phyloP scores from a whole-genome alignment of 345 rosid species.

The Ceriops decandra region DNA sequence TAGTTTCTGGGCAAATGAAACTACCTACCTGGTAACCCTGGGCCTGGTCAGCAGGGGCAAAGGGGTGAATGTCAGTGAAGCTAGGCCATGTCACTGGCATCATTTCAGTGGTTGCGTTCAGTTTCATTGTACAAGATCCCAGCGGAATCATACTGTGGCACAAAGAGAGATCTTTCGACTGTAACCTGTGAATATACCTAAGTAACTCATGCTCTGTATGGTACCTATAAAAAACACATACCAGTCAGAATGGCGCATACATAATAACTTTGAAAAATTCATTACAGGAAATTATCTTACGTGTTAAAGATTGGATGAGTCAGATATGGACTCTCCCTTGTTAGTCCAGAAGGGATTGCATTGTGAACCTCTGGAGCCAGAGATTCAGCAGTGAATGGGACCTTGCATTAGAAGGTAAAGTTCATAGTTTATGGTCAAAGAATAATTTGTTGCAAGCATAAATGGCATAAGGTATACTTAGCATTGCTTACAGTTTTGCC shows the following conservation, averaged over 20 bases:
- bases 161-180: constrained; percentile 87
- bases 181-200: constrained; percentile 69
- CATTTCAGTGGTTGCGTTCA: constrained; percentile 98
- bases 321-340: constrained; percentile 73
- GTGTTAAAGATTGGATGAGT: constrained; percentile 81
- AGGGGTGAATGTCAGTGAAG: constrained; percentile 88
- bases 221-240: constrained; percentile 43
- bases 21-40: constrained; percentile 75
- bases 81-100: constrained; percentile 94
- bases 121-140: constrained; percentile 98
- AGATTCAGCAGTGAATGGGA: constrained; percentile 79
- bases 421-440: background rate
- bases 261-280: constrained; percentile 13
- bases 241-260: constrained; percentile 23
- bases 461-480: constrained; percentile 8
- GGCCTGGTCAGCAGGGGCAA: constrained; percentile 80
- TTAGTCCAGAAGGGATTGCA: constrained; percentile 63
- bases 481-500: constrained; percentile 72
- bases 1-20: constrained; percentile 1
- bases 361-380: constrained; percentile 76
- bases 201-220: constrained; percentile 97
- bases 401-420: constrained; percentile 41
- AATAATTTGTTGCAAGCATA: constrained; percentile 10
- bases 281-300: constrained; percentile 37
- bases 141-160: constrained; percentile 99